Percentiles rank a stretch among this genome's conserved stretches.
Evolutionary conservation across 1,284 basidiomycete genomes (phyloP).

Genomic region (Tremellales sp.): DNA sequence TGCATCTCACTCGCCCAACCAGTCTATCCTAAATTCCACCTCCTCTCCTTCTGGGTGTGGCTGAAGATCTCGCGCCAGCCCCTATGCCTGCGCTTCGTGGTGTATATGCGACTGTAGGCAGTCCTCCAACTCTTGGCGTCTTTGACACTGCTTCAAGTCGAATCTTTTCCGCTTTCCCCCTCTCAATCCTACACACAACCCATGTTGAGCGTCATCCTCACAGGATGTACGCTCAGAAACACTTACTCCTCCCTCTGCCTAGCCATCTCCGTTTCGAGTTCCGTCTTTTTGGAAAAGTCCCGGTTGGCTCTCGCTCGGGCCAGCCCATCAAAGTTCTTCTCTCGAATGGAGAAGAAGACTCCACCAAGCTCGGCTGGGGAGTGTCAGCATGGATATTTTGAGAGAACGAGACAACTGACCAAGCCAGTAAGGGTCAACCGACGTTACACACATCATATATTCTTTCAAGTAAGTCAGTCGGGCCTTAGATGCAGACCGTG

Average conservation of each 20-base stretch:
- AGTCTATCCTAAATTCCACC: slow-evolving; percentile 43
- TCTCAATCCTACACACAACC: slow-evolving; percentile 31
- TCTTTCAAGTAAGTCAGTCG: slow-evolving; percentile 28
- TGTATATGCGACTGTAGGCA: slow-evolving; percentile 59
- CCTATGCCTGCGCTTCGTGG: slow-evolving; percentile 62
- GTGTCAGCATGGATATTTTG: not conserved
- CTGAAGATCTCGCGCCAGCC: slow-evolving; percentile 58
- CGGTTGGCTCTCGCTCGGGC: slow-evolving; percentile 67
- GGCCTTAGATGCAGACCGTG: not conserved
- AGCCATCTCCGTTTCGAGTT: slow-evolving; percentile 81
- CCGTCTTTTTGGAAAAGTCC: slow-evolving; percentile 83
- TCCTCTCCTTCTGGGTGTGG: slow-evolving; percentile 50
- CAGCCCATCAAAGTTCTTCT: slow-evolving; percentile 85
- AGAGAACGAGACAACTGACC: slow-evolving; percentile 53
- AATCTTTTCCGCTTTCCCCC: slow-evolving; percentile 59
- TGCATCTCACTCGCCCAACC: not conserved
- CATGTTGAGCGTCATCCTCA: slow-evolving; percentile 4
- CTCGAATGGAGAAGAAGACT: slow-evolving; percentile 90
- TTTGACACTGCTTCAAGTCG: slow-evolving; percentile 59
- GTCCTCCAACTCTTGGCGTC: slow-evolving; percentile 68
- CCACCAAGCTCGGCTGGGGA: slow-evolving; percentile 79
- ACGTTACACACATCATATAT: slow-evolving; percentile 95
- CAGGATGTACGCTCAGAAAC: not conserved
- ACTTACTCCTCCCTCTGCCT: slow-evolving; percentile 78
- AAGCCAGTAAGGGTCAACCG: slow-evolving; percentile 92